These are phyloP conservation scores for Agaricus bisporus DNA, from an alignment of 768 basidiomycete species.

Conservation along the genomic window DNA sequence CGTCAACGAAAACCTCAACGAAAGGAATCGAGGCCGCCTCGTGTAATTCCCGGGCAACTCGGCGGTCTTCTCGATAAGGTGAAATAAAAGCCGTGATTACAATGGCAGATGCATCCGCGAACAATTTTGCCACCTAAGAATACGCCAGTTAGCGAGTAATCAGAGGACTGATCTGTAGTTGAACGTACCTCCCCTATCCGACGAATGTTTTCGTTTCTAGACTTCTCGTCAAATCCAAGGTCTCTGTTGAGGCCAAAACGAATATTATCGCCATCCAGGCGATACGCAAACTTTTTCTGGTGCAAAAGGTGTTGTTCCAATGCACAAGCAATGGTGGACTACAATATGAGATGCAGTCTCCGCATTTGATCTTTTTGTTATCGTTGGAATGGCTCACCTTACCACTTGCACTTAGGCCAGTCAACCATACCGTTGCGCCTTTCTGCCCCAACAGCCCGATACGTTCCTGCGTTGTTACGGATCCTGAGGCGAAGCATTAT, in stretches of 20 bases:
- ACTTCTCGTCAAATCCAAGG: slow-evolving; percentile 88
- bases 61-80: slow-evolving; percentile 87
- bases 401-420: slow-evolving; percentile 91
- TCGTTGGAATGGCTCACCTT: slow-evolving; percentile 49
- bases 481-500: slow-evolving; percentile 39
- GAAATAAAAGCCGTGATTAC: slow-evolving; percentile 97
- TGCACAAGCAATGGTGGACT: slow-evolving; percentile 97
- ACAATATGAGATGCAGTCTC: background rate
- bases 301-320: slow-evolving; percentile 94
- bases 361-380: background rate
- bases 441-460: slow-evolving; percentile 62
- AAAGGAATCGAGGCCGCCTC: slow-evolving; percentile 68
- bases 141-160: background rate
- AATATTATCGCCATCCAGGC: slow-evolving; percentile 94
- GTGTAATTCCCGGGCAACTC: slow-evolving; percentile 78
- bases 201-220: slow-evolving; percentile 92
- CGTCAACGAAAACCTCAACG: slow-evolving; percentile 93
- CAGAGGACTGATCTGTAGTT: background rate
- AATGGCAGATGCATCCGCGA: slow-evolving; percentile 82
- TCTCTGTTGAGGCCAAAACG: slow-evolving; percentile 97
- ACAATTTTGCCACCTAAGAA: slow-evolving; percentile 86
- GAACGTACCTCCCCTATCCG: slow-evolving; percentile 84
- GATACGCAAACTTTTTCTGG: slow-evolving; percentile 78
- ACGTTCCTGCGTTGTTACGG: slow-evolving; percentile 67
- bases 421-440: slow-evolving; percentile 94